phyloP scores from a whole-genome alignment of 139 green algal genomes.

The Marvania coccoides region DNA sequence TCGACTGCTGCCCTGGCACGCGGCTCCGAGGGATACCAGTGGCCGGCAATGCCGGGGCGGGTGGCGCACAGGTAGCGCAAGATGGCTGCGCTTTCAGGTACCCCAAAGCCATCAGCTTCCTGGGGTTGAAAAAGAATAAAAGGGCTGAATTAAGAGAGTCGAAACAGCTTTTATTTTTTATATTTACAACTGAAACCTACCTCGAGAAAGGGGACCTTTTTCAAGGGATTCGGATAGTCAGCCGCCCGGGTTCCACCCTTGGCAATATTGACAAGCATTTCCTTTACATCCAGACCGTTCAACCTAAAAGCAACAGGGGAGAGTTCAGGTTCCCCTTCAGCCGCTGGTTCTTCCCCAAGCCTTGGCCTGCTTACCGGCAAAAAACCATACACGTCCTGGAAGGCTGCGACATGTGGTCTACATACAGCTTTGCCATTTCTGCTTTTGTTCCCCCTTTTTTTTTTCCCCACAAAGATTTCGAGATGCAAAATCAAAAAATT shows the following conservation, averaged over 20 bases:
- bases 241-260: not conserved
- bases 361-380: no score
- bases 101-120: constrained; percentile 3
- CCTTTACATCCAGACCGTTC: constrained; percentile 5
- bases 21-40: constrained; percentile 13
- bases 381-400: not conserved
- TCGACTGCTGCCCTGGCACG: not conserved
- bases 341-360: no score
- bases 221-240: constrained; percentile 6
- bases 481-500: no score
- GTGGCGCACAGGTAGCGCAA: constrained; percentile 20
- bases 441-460: no score
- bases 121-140: not conserved
- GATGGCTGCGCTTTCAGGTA: constrained; percentile 13
- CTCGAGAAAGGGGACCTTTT: constrained; percentile 8
- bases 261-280: not conserved
- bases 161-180: not conserved
- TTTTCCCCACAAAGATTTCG: no score
- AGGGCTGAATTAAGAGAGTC: not conserved
- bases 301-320: not conserved
- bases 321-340: no score
- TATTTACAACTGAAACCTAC: no score
- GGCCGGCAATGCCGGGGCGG: not conserved
- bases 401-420: constrained; percentile 1
- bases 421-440: no score